Evolutionary conservation across 2,329 filamentous ascomycete genomes (phyloP).

Genomic region (Cordyceps cateniannulata): DNA sequence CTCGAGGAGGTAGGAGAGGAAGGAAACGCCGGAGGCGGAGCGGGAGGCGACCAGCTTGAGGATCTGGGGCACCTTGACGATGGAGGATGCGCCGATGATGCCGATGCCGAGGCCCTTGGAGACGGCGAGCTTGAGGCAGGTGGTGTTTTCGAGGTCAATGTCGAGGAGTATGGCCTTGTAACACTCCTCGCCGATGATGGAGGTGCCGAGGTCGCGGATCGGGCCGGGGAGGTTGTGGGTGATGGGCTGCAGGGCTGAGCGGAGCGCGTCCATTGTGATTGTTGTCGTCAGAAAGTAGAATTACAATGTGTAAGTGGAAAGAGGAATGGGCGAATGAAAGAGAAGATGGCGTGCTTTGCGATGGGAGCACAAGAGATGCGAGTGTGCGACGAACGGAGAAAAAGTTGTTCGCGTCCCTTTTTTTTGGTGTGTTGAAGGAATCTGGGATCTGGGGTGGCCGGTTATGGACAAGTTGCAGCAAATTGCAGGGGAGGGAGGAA

Average conservation of each 20-base stretch:
- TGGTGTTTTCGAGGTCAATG: slow-evolving; percentile 67
- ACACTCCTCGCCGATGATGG: slow-evolving; percentile 76
- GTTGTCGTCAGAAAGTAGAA: not conserved
- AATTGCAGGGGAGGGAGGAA: not conserved
- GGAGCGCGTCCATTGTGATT: slow-evolving; percentile 52
- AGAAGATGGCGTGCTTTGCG: slow-evolving; percentile 3
- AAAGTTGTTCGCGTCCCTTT: not conserved
- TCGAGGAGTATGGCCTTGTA: slow-evolving; percentile 82
- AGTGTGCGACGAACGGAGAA: not conserved
- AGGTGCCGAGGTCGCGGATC: slow-evolving; percentile 66
- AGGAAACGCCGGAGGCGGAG: slow-evolving; percentile 78
- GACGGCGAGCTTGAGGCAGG: slow-evolving; percentile 82
- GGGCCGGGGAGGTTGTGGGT: slow-evolving; percentile 68
- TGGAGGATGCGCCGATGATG: slow-evolving; percentile 82
- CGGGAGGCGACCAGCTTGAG: slow-evolving; percentile 79
- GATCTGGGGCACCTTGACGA: slow-evolving; percentile 97
- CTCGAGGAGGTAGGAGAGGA: slow-evolving; percentile 89
- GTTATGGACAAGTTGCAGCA: not conserved
- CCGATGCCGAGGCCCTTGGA: slow-evolving; percentile 90
- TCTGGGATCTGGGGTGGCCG: not conserved
- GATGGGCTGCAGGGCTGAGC: slow-evolving; percentile 58
- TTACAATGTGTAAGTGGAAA: not conserved
- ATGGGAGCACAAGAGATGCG: not conserved
- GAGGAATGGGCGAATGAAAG: not conserved
- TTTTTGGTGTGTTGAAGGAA: too few relatives aligned